Conservation (phyloP, 352 stramenopile genomes). For the Thraustochytrium sp. region DNA sequence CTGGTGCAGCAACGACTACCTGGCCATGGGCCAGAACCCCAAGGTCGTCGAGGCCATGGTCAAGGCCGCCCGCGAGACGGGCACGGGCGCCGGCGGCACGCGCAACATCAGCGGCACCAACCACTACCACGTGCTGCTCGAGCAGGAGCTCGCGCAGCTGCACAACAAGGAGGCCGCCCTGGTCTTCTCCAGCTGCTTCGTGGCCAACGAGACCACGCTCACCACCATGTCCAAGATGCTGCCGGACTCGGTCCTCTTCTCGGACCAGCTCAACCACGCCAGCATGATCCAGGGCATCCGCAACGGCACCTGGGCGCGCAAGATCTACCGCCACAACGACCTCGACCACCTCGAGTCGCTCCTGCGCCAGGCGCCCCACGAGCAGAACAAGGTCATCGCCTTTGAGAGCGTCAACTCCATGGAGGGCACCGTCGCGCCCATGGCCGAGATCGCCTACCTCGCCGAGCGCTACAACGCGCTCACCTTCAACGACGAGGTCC, state of each 20-base stretch:
- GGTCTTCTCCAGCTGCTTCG: slow-evolving; percentile 79
- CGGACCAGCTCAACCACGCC: slow-evolving; percentile 80
- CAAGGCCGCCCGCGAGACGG: slow-evolving; percentile 67
- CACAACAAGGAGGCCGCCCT: slow-evolving; percentile 74
- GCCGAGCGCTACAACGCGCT: slow-evolving; percentile 82
- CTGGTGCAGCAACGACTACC: slow-evolving; percentile 82
- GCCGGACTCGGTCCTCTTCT: slow-evolving; percentile 76
- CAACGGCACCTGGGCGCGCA: slow-evolving; percentile 75
- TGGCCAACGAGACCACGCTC: slow-evolving; percentile 80
- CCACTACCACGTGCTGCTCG: slow-evolving; percentile 77
- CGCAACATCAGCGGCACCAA: slow-evolving; percentile 83
- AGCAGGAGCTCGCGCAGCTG: slow-evolving; percentile 70
- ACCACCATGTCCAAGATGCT: slow-evolving; percentile 79
- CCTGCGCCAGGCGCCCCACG: slow-evolving; percentile 68
- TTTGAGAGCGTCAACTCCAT: slow-evolving; percentile 87
- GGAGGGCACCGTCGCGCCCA: slow-evolving; percentile 80
- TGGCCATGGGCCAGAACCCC: slow-evolving; percentile 79
- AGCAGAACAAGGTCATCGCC: slow-evolving; percentile 74
- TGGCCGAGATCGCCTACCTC: slow-evolving; percentile 66
- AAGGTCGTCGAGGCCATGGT: slow-evolving; percentile 74
- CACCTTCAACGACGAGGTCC: slow-evolving; percentile 82
- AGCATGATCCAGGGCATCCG: slow-evolving; percentile 87
- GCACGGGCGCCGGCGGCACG: slow-evolving; percentile 70
- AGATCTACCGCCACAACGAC: slow-evolving; percentile 86
- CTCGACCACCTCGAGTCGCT: slow-evolving; percentile 75